Evolutionary conservation across 306 rosid species (phyloP), one percentile per base, ranked within the genome.

Genomic region (Vachellia collinsii): DNA sequence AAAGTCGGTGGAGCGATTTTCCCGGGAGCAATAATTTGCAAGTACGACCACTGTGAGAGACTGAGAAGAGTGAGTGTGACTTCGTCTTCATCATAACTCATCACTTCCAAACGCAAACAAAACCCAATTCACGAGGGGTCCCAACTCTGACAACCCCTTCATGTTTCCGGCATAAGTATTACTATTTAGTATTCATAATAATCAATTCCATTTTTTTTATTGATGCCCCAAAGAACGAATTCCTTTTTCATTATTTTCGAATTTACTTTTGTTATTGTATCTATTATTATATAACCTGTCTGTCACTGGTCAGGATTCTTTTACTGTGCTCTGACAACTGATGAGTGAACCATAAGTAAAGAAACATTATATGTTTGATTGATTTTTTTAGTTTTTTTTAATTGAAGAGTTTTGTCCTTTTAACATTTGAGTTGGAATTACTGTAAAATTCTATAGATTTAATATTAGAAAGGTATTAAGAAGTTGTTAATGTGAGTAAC

Each of bases 11-110:
- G 80, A 43, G 85, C 87, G 84, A 75, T 51, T 4, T 51, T 53
- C 19, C 72, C 87, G 84, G 87, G 83, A 37, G 91, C 88, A 88
- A 88, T 90, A 58, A 88, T 91, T 88, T 81, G 84, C 63, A 72
- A 47, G 83, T 62, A 76, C 83, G 81, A 71, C 70, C 73, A 3
- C 41, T 76, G 22, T 29, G 56, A 43, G 56, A 43, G 17, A 3
- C 42, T 3, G 42, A 39, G 11, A 11, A 43, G 46, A 3, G n/a
- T 34, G 59, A 56, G 14, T 7, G 36, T 4, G 78, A 74, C 53
- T 19, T 56, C 39, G 11, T 70, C 74, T 20, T 43, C 54, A 69
- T 43, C 54, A 69, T 20, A 42, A 69, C 54, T 69, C 74, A 41
- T 56, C 14, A 67, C 19, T 76, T 67, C 79, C 58, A 29, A 64